Evolutionary conservation across 305 asterid species (phyloP).

Genomic region (Solanum hybrid): DNA sequence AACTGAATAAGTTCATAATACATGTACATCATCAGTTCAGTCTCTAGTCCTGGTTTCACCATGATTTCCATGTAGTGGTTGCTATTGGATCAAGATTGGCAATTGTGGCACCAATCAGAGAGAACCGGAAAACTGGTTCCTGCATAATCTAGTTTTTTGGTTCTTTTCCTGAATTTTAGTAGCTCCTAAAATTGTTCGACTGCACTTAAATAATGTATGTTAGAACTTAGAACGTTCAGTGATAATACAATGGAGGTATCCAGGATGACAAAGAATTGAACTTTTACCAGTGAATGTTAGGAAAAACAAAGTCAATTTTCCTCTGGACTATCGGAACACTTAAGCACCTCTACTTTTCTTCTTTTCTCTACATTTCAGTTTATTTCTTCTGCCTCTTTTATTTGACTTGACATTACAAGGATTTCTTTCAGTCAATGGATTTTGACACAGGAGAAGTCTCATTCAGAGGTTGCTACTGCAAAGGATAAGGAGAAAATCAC

Average conservation of each 20-base stretch:
- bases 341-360: slow-evolving; percentile 7
- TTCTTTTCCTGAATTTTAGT: not conserved
- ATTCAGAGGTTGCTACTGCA: slow-evolving; percentile 21
- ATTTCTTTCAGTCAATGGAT: slow-evolving; percentile 53
- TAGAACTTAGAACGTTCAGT: not conserved
- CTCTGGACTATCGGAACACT: not conserved
- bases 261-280: not conserved
- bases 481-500: slow-evolving; percentile 39
- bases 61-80: not conserved
- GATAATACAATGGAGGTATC: not conserved
- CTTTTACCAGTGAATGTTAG: not conserved
- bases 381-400: not conserved
- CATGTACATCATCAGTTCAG: not conserved
- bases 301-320: not conserved
- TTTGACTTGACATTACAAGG: slow-evolving; percentile 9
- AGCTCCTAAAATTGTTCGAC: not conserved
- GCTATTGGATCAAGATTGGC: not conserved
- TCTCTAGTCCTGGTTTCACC: not conserved
- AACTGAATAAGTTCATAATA: not conserved
- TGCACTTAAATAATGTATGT: not conserved
- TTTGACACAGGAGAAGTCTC: slow-evolving; percentile 44
- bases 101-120: not conserved
- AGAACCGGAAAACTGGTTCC: not conserved
- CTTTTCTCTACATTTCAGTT: slow-evolving; percentile 7
- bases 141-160: not conserved